Percentiles rank a stretch among this genome's conserved stretches.
Conservation (phyloP, 2,329 filamentous ascomycete genomes). For the Calycina marina region DNA sequence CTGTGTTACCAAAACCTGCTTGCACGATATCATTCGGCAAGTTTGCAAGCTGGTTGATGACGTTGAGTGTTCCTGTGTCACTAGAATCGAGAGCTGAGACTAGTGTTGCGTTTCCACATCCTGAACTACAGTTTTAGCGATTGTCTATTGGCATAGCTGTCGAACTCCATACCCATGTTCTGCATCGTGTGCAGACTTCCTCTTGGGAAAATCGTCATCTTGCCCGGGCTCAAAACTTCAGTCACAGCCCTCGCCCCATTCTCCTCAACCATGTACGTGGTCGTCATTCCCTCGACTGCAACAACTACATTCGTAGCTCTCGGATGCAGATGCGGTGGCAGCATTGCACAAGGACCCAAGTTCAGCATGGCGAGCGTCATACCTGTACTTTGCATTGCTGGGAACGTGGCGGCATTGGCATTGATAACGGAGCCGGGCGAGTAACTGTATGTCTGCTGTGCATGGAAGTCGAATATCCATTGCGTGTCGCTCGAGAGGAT, state of each 20-base stretch:
- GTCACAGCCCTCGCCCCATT: constrained; percentile 2
- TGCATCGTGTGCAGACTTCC: constrained; percentile 38
- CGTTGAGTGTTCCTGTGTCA: constrained; percentile 35
- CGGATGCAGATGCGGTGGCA: constrained; percentile 35
- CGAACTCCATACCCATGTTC: too few species aligned
- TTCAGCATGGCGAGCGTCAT: constrained; percentile 34
- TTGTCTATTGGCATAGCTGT: not conserved
- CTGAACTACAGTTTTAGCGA: constrained; percentile 16
- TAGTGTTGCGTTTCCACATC: constrained; percentile 33
- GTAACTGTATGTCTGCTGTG: constrained; percentile 27
- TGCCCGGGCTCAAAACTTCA: constrained; percentile 27
- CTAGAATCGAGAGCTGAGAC: constrained; percentile 34
- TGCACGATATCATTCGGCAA: constrained; percentile 28
- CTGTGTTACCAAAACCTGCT: constrained; percentile 27
- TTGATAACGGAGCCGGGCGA: constrained; percentile 31
- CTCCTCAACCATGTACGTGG: constrained; percentile 33
- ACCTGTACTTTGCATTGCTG: constrained; percentile 35
- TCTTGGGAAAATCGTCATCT: constrained; percentile 38
- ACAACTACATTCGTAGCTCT: constrained; percentile 25
- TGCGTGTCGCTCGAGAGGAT: constrained; percentile 30
- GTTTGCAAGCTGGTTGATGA: constrained; percentile 29
- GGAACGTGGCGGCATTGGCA: constrained; percentile 40
- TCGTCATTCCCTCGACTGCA: constrained; percentile 31
- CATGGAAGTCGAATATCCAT: constrained; percentile 35
- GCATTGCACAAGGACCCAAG: constrained; percentile 35